Evolutionary conservation across 257 asterid genomes (phyloP).

Genomic region (Solanum microdontum): DNA sequence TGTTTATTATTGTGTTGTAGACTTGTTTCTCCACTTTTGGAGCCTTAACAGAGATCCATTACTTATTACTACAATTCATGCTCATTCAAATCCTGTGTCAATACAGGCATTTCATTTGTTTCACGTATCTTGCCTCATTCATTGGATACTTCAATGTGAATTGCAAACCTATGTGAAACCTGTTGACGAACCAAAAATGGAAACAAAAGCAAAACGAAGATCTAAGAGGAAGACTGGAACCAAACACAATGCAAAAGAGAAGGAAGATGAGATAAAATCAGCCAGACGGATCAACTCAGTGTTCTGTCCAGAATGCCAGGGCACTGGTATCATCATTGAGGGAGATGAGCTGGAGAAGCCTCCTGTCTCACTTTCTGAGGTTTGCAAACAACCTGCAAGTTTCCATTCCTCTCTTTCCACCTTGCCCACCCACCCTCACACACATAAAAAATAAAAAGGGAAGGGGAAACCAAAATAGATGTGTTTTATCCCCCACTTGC

Average conservation of each 20-base stretch:
- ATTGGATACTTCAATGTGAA: constrained; percentile 78
- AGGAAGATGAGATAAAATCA: constrained; percentile 21
- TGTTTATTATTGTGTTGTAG: background rate
- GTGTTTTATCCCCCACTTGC: background rate
- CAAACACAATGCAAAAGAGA: constrained; percentile 24
- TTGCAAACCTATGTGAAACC: constrained; percentile 39
- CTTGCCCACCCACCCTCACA: background rate
- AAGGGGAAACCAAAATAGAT: background rate
- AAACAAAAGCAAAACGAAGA: constrained; percentile 28
- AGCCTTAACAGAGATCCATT: background rate
- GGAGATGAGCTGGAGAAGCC: constrained; percentile 75
- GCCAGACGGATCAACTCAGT: constrained; percentile 25
- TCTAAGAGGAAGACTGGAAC: constrained; percentile 44
- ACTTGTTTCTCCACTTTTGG: background rate
- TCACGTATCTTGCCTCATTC: constrained; percentile 82
- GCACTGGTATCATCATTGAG: constrained; percentile 49
- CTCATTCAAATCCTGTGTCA: background rate
- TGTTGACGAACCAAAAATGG: constrained; percentile 26
- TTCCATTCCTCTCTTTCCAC: background rate
- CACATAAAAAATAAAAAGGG: background rate
- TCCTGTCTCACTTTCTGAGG: constrained; percentile 66
- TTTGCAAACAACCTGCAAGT: constrained; percentile 3
- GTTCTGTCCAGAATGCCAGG: constrained; percentile 90
- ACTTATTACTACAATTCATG: background rate
- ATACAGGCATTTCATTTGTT: constrained; percentile 80